phyloP scores from a whole-genome alignment of 2,329 filamentous ascomycete genomes.

The Grosmannia huntii region DNA sequence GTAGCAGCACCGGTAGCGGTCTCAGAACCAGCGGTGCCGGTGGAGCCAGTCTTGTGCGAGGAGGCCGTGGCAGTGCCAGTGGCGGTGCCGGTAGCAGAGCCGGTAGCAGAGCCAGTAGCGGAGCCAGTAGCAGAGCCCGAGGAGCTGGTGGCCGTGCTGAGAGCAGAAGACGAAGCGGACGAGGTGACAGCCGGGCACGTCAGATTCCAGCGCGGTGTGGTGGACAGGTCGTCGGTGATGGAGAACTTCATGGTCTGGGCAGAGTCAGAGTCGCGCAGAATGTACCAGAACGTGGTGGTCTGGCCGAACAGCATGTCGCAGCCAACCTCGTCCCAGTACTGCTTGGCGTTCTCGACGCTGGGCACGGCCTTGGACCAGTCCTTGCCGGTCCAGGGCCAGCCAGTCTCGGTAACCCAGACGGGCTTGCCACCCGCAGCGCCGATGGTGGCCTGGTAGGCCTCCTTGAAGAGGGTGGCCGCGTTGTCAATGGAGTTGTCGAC shows the following conservation, averaged over 20 bases:
- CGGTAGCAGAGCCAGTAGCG: slow-evolving; percentile 2
- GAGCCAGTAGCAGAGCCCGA: too few species aligned
- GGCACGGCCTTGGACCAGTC: slow-evolving; percentile 42
- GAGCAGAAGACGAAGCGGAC: slow-evolving; percentile 2
- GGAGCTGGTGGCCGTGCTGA: too few species aligned
- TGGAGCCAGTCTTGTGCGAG: not conserved
- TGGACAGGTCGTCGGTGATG: slow-evolving; percentile 40
- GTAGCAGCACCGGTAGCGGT: not conserved
- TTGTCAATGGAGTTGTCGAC: slow-evolving; percentile 44
- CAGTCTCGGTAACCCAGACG: slow-evolving; percentile 13
- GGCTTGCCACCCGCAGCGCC: slow-evolving; percentile 24
- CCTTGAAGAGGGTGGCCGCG: slow-evolving; percentile 40
- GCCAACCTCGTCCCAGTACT: slow-evolving; percentile 49
- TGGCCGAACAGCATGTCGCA: slow-evolving; percentile 45
- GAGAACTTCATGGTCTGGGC: slow-evolving; percentile 46
- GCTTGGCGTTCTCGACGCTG: slow-evolving; percentile 44
- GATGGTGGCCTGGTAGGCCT: slow-evolving; percentile 29
- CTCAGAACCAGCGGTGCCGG: not conserved
- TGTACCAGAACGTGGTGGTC: slow-evolving; percentile 49
- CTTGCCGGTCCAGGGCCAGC: slow-evolving; percentile 47
- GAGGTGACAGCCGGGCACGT: slow-evolving; percentile 29
- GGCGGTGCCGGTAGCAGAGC: not conserved
- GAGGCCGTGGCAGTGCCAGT: not conserved
- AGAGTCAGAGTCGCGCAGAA: slow-evolving; percentile 46
- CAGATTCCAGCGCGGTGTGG: slow-evolving; percentile 38